Percentiles rank a stretch among this genome's conserved stretches.
Evolutionary conservation across 2,329 filamentous ascomycete species (phyloP).

Genomic region (Colletotrichum scovillei): DNA sequence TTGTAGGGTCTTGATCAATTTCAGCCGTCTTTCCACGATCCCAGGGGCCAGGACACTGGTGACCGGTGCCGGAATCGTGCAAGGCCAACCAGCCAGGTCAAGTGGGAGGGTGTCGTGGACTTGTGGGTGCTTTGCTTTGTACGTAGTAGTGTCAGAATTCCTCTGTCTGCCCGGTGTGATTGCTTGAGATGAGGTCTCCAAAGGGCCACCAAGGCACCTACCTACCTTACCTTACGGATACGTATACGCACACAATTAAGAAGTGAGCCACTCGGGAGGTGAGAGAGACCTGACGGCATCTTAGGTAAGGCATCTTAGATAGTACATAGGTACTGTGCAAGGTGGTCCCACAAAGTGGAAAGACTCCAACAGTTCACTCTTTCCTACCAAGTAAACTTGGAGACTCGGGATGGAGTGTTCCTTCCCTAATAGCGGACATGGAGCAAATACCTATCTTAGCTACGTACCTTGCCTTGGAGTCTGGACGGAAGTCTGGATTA

Average conservation of each 20-base stretch:
- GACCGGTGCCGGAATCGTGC: neutral
- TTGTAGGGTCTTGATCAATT: neutral
- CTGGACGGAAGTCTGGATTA: neutral
- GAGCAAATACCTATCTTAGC: neutral
- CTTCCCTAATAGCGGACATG: no score
- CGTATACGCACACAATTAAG: no score
- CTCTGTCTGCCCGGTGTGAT: neutral
- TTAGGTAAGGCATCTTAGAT: no score
- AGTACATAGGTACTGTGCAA: no score
- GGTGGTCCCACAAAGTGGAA: no score
- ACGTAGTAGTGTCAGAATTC: neutral
- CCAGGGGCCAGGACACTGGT: neutral
- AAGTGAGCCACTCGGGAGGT: no score
- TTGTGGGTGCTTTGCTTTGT: neutral
- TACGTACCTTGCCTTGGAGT: neutral
- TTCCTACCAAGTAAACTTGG: no score
- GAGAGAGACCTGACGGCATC: no score
- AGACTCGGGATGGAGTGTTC: no score
- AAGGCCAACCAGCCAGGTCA: neutral
- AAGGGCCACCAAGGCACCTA: neutral
- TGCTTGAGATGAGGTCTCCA: neutral
- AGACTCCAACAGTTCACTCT: no score
- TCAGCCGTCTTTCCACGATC: neutral
- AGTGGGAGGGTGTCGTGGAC: neutral
- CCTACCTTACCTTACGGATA: no score